Evolutionary conservation across 768 basidiomycete genomes (phyloP).

Genomic region (Amanita thiersii): DNA sequence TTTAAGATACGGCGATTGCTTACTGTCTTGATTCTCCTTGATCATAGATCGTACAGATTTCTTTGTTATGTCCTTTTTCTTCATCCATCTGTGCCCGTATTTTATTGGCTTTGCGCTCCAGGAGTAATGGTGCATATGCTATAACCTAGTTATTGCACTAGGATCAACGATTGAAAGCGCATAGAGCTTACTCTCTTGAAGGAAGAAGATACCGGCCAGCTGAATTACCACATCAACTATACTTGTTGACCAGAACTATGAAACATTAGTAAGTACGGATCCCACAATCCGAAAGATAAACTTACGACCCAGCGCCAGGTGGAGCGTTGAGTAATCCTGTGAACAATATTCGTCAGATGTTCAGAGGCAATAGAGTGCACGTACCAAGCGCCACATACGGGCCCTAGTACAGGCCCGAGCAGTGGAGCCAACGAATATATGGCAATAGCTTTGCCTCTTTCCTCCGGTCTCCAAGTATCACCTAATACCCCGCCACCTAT

Average conservation of each 20-base stretch:
- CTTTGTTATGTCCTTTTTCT: conserved; percentile 31
- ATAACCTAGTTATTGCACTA: conserved; percentile 17
- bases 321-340: conserved; percentile 47
- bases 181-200: conserved; percentile 50
- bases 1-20: conserved; percentile 14
- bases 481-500: conserved; percentile 59
- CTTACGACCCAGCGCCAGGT: conserved; percentile 70
- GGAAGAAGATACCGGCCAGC: conserved; percentile 41
- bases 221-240: conserved; percentile 51
- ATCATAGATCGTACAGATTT: conserved; percentile 43
- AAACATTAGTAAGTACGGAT: not conserved
- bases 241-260: conserved; percentile 61
- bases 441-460: conserved; percentile 56
- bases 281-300: conserved; percentile 6
- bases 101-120: conserved; percentile 41
- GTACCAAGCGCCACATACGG: conserved; percentile 53
- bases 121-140: conserved; percentile 36
- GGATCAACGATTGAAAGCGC: not conserved
- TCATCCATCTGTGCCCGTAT: conserved; percentile 36
- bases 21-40: conserved; percentile 32
- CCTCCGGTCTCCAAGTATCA: conserved; percentile 53
- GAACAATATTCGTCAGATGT: not conserved
- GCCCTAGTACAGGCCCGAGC: conserved; percentile 58
- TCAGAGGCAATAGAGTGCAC: conserved; percentile 8
- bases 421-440: conserved; percentile 60